Base-by-base conservation (phyloP, 768 basidiomycete genomes). In the Lanmaoa rubissima region DNA sequence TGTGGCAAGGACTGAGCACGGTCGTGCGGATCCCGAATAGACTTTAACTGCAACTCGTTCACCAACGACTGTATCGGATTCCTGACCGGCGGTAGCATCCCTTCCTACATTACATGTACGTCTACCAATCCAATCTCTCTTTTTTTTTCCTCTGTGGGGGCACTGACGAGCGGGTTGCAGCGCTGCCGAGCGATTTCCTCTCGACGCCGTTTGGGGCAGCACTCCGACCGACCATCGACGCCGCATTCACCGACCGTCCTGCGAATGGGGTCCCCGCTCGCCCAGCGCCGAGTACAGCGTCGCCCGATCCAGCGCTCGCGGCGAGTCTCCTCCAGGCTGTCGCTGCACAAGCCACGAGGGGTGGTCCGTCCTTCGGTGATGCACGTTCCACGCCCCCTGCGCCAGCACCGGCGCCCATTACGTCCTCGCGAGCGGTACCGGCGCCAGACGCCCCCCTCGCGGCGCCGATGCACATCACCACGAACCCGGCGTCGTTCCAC, bases 21-120 rank as follows among this genome's bases (percentile, higher is more conserved):
- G 11, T 40, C 21, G 13, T 26, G 12, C 46, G 12, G 41, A 19
- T 32, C 36, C 32, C 32, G 21, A 4, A 51, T 59, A 88, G 92
- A 96, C 42, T 95, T 95, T 62, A 97, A 97, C 65, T 97, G 94
- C 72, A 98, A 98, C 70, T 89, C 91, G 2, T 98, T 98, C 62
- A 94, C 93, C 3, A 92, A 88, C 57, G 93, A 96, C 61, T 85
- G 85, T 55, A 74, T 93, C 35, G 93, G 89, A 3, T 94, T 97
- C 67, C 73, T 98, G 47, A 96, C 92, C 0, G 93, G 94, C 31
- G 79, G 79, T 4, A 83, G 84, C 16, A 90, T 97, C 52, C 94
- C 94, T 4, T 61, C 78, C 3, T 93, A 85, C 72, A 91, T 98
- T 60, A 90, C 83, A 74, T 88, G 94, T 87, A 61, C 53, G 45